Evolutionary conservation across 164 flowering plant species (phyloP).

Genomic region (Magnolia kwangsiensis): DNA sequence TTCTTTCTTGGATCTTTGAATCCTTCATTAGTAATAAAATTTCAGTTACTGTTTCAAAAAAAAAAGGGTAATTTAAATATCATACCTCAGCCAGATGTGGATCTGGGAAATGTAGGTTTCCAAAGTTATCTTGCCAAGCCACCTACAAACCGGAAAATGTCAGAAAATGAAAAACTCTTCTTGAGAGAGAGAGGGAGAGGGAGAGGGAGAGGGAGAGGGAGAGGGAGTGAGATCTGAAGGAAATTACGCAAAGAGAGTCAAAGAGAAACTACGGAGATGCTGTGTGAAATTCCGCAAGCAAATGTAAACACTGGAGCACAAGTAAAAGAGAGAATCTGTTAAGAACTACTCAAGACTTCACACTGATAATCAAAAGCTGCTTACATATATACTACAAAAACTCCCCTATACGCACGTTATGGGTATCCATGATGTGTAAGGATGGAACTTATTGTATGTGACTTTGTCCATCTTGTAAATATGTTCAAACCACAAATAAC

Average conservation of each 20-base stretch:
- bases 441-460: conserved; percentile 86
- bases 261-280: conserved; percentile 70
- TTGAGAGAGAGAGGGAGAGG: not conserved
- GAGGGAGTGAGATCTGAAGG: not conserved
- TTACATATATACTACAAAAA: not conserved
- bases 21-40: too few relatives aligned
- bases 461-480: conserved; percentile 93
- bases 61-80: not conserved
- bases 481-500: conserved; percentile 85
- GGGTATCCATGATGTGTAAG: conserved; percentile 99
- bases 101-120: conserved; percentile 98
- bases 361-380: not conserved
- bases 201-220: not conserved
- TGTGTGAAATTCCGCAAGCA: conserved; percentile 91
- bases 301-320: conserved; percentile 73
- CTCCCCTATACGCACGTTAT: conserved; percentile 64
- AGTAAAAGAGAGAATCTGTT: conserved; percentile 3
- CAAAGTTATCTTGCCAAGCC: conserved; percentile 97
- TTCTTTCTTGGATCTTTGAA: too few relatives aligned
- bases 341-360: conserved; percentile 9
- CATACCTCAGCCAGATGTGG: conserved; percentile 97
- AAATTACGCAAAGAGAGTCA: conserved; percentile 88
- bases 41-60: not conserved
- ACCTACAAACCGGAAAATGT: conserved; percentile 36
- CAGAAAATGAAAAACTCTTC: not conserved